Conservation (phyloP, 352 stramenopile species). For the Phytophthora pinifolia region DNA sequence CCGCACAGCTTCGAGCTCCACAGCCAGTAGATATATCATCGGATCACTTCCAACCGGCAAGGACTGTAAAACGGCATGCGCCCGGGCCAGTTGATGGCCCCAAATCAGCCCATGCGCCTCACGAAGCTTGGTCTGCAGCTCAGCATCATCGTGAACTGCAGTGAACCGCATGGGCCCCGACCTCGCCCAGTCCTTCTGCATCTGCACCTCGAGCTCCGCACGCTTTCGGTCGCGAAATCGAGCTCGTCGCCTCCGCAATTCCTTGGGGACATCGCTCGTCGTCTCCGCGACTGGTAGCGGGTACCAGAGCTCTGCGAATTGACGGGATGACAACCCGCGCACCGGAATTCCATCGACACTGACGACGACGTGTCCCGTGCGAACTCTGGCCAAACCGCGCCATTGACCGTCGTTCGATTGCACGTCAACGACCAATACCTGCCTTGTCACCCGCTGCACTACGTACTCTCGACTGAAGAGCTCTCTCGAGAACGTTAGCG, state of each 20-base stretch:
- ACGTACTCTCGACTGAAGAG: slow-evolving; percentile 48
- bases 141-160: slow-evolving; percentile 8
- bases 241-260: slow-evolving; percentile 10
- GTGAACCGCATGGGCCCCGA: slow-evolving; percentile 3
- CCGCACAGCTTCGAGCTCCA: slow-evolving; percentile 36
- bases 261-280: not conserved
- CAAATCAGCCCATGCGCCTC: slow-evolving; percentile 32
- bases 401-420: slow-evolving; percentile 8
- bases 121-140: slow-evolving; percentile 21
- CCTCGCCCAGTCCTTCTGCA: slow-evolving; percentile 30
- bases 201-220: slow-evolving; percentile 32
- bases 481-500: slow-evolving; percentile 35
- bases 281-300: not conserved
- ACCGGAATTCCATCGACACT: slow-evolving; percentile 28
- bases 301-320: slow-evolving; percentile 37
- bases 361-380: slow-evolving; percentile 34
- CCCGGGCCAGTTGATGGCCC: slow-evolving; percentile 29
- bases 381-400: slow-evolving; percentile 27
- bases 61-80: slow-evolving; percentile 4
- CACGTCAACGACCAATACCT: slow-evolving; percentile 16
- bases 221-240: slow-evolving; percentile 38
- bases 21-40: slow-evolving; percentile 22
- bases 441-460: slow-evolving; percentile 28
- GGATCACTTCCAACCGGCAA: slow-evolving; percentile 26
- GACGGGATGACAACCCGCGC: slow-evolving; percentile 26